Percentiles rank a stretch among this genome's conserved stretches.
Evolutionary conservation across 441 rosid species (phyloP).

Genomic region (Jatropha podagrica): DNA sequence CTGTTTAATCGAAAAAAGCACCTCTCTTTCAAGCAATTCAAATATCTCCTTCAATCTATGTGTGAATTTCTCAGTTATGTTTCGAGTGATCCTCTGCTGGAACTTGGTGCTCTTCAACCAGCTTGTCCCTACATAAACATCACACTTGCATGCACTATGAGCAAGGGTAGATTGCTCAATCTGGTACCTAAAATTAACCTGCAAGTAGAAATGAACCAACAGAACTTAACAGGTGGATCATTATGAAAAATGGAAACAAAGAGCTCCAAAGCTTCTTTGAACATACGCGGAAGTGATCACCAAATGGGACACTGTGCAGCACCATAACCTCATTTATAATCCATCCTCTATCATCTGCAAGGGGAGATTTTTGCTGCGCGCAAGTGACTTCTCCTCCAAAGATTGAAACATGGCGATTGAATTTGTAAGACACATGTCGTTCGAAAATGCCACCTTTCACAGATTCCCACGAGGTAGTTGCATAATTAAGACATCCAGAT

Average conservation of each 20-base stretch:
- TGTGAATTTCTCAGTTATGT: slow-evolving; percentile 57
- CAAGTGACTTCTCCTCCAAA: slow-evolving; percentile 79
- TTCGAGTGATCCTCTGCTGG: slow-evolving; percentile 64
- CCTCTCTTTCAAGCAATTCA: slow-evolving; percentile 54
- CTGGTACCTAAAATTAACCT: slow-evolving; percentile 60
- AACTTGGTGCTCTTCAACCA: slow-evolving; percentile 79
- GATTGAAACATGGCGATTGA: slow-evolving; percentile 59
- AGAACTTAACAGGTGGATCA: not conserved
- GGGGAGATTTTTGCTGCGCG: slow-evolving; percentile 54
- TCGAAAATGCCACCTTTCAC: slow-evolving; percentile 44
- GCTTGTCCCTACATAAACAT: slow-evolving; percentile 45
- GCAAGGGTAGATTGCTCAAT: slow-evolving; percentile 45
- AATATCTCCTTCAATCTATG: slow-evolving; percentile 53
- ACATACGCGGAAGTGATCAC: slow-evolving; percentile 59
- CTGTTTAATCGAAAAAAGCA: slow-evolving; percentile 30
- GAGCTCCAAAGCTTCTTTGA: not conserved
- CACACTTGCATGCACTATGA: slow-evolving; percentile 57
- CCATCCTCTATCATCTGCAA: slow-evolving; percentile 56
- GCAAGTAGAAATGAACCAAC: slow-evolving; percentile 15
- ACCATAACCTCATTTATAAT: slow-evolving; percentile 57
- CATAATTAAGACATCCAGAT: slow-evolving; percentile 66
- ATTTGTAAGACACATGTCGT: slow-evolving; percentile 57
- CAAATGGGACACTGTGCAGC: slow-evolving; percentile 68
- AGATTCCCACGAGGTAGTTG: slow-evolving; percentile 56
- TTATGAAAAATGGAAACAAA: not conserved